These are phyloP conservation scores for Hyaloscypha variabilis DNA, from an alignment of 495 filamentous ascomycete genomes.

Conservation along the genomic window DNA sequence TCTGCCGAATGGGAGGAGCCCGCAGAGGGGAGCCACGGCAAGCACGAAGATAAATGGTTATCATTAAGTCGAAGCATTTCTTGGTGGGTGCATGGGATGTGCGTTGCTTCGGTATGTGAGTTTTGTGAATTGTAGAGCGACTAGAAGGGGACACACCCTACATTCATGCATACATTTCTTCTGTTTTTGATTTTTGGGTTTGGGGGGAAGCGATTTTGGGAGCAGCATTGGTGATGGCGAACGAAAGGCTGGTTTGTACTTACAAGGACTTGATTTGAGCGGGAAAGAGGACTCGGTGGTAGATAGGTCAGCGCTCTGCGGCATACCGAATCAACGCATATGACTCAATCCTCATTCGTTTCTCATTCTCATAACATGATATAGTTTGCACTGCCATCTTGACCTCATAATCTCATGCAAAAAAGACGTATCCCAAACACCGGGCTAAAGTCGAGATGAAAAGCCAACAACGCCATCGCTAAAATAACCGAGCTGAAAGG, in stretches of 20 bases:
- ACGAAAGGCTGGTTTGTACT: not conserved
- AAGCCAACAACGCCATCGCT: not conserved
- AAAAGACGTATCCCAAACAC: not conserved
- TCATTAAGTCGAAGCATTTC: conserved; percentile 9
- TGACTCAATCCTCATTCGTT: not conserved
- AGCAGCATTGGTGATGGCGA: not conserved
- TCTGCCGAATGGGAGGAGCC: conserved; percentile 28
- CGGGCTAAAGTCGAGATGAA: not conserved
- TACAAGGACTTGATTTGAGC: too few species aligned
- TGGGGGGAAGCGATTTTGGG: not conserved
- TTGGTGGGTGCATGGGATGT: not conserved
- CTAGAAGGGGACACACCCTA: not conserved
- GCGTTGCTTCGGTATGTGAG: not conserved
- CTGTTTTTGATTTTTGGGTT: not conserved
- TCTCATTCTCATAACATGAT: not conserved
- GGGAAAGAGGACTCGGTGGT: not conserved
- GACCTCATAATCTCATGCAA: not conserved
- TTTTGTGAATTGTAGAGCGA: not conserved
- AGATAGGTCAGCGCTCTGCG: not conserved
- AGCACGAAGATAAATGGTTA: conserved; percentile 20
- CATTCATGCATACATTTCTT: not conserved
- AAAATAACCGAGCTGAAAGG: not conserved
- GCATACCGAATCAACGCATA: not conserved
- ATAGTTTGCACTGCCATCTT: not conserved
- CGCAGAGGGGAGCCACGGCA: conserved; percentile 12